Evolutionary conservation across 345 rosid species (phyloP).

Genomic region (Erysimum cheiranthoides): DNA sequence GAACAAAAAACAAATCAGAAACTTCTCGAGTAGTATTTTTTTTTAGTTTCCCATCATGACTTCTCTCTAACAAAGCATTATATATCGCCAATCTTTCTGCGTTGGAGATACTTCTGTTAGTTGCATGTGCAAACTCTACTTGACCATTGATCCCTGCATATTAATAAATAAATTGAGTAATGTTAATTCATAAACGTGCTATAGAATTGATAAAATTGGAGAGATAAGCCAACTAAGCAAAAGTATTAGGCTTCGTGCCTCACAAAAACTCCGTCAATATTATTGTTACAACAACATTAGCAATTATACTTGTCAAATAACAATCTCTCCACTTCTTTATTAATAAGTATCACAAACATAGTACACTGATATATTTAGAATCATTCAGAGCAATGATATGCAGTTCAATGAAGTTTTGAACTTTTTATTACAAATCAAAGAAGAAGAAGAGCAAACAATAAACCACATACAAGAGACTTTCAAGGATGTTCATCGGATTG

Average conservation of each 20-base stretch:
- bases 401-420: slow-evolving; percentile 32
- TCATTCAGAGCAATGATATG: background rate
- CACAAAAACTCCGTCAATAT: too few relatives aligned
- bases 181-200: too few relatives aligned
- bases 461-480: background rate
- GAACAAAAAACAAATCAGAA: background rate
- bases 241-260: too few relatives aligned
- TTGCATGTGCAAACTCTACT: background rate
- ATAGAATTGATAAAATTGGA: too few relatives aligned
- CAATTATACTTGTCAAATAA: too few relatives aligned
- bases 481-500: slow-evolving; percentile 32
- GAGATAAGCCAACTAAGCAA: too few relatives aligned
- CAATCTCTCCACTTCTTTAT: background rate
- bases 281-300: too few relatives aligned
- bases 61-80: background rate
- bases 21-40: background rate
- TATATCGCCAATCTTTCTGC: background rate
- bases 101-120: background rate
- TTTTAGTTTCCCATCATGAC: background rate
- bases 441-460: background rate
- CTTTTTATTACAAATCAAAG: background rate
- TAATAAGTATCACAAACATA: background rate
- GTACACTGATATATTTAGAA: background rate
- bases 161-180: too few relatives aligned
- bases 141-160: background rate